These are phyloP conservation scores for Ophiostoma perfectum DNA, from an alignment of 2,329 filamentous ascomycete genomes.

Conservation along the genomic window DNA sequence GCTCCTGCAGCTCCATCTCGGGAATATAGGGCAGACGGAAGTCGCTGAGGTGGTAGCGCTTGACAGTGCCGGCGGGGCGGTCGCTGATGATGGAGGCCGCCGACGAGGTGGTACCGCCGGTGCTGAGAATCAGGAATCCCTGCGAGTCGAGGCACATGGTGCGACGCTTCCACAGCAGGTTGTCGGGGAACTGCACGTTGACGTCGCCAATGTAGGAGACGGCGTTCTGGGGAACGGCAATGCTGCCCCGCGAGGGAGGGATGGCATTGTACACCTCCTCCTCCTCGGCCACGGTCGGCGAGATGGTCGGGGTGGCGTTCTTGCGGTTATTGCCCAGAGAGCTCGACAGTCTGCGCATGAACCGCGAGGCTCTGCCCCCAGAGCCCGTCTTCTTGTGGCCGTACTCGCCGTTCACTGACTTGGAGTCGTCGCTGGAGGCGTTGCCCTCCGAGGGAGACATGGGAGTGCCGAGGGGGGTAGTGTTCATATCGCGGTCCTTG, in stretches of 20 bases:
- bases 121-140: slow-evolving; percentile 76
- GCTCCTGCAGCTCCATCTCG: slow-evolving; percentile 85
- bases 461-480: slow-evolving; percentile 15
- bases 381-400: slow-evolving; percentile 36
- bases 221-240: slow-evolving; percentile 37
- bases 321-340: slow-evolving; percentile 47
- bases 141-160: slow-evolving; percentile 78
- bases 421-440: slow-evolving; percentile 43
- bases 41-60: slow-evolving; percentile 80
- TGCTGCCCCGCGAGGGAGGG: slow-evolving; percentile 19
- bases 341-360: slow-evolving; percentile 55
- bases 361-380: slow-evolving; percentile 44
- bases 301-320: slow-evolving; percentile 42
- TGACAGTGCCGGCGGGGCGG: slow-evolving; percentile 46
- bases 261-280: slow-evolving; percentile 32
- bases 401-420: neutral
- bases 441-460: slow-evolving; percentile 43
- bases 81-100: slow-evolving; percentile 40
- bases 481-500: slow-evolving; percentile 38
- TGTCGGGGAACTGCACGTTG: slow-evolving; percentile 96
- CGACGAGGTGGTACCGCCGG: slow-evolving; percentile 52
- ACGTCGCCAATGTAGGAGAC: slow-evolving; percentile 77
- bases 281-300: slow-evolving; percentile 49
- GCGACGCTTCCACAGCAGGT: slow-evolving; percentile 90
- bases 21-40: slow-evolving; percentile 75